A percentile compares a stretch with the other conserved stretches of the same genome.
Evolutionary conservation across 257 asterid species (phyloP).

Genomic region (Plantago elongata): DNA sequence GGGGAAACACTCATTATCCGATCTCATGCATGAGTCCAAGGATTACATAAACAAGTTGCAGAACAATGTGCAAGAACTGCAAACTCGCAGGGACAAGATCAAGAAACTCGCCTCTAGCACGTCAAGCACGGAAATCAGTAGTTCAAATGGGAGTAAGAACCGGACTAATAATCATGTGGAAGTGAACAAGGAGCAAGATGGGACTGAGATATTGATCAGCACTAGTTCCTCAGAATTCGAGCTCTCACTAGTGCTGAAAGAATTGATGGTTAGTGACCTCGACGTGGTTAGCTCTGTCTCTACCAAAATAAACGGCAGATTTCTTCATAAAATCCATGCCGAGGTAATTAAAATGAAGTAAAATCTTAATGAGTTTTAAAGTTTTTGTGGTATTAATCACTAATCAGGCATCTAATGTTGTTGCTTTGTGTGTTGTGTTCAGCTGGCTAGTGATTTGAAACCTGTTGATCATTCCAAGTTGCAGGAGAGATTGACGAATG

Average conservation of each 20-base stretch:
- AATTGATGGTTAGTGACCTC: background rate
- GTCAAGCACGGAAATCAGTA: background rate
- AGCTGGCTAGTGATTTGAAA: constrained; percentile 4
- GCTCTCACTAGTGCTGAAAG: constrained; percentile 6
- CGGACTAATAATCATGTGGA: background rate
- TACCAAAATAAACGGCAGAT: constrained; percentile 8
- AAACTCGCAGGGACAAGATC: constrained; percentile 1
- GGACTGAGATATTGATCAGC: background rate
- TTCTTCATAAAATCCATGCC: constrained; percentile 9
- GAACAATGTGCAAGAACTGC: constrained; percentile 8
- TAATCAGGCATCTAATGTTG: background rate
- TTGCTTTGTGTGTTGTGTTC: background rate
- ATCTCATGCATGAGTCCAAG: constrained; percentile 8
- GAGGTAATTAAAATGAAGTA: background rate
- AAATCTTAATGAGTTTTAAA: background rate
- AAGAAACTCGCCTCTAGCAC: background rate
- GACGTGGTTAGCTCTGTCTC: constrained; percentile 7
- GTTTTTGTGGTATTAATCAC: background rate
- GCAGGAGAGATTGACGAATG: background rate
- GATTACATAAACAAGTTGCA: constrained; percentile 4
- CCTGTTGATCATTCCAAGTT: constrained; percentile 1
- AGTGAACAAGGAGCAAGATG: constrained; percentile 1
- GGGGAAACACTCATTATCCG: constrained; percentile 7
- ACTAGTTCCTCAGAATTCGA: background rate
- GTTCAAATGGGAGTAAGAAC: background rate